Percentiles rank a stretch among this genome's conserved stretches.
Conservation (phyloP, 495 filamentous ascomycete genomes). For the Xylaria cubensis region DNA sequence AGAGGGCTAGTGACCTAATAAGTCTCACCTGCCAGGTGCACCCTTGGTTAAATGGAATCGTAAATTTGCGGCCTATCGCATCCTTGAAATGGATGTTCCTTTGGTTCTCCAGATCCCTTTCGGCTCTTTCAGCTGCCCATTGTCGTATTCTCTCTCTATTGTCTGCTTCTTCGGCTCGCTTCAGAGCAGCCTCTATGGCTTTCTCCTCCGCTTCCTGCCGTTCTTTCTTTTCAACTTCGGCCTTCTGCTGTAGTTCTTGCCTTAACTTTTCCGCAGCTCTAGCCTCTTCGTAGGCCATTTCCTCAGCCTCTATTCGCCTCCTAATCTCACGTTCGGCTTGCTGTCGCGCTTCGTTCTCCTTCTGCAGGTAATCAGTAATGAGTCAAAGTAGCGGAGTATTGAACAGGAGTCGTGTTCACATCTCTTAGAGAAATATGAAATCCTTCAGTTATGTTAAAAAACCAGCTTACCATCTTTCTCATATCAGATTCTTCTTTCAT, state of each 20-base stretch:
- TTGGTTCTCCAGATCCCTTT: slow-evolving; percentile 34
- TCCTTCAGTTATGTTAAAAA: background rate
- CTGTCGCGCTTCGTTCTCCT: slow-evolving; percentile 13
- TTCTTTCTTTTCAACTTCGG: slow-evolving; percentile 35
- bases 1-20: background rate
- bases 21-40: slow-evolving; percentile 63
- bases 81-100: slow-evolving; percentile 67
- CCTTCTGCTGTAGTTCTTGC: slow-evolving; percentile 26
- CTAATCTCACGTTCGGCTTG: slow-evolving; percentile 50
- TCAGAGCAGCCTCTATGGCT: background rate
- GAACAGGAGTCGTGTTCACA: background rate
- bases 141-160: slow-evolving; percentile 3
- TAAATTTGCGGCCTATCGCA: slow-evolving; percentile 67
- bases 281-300: slow-evolving; percentile 10
- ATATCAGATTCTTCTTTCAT: slow-evolving; percentile 12
- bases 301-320: slow-evolving; percentile 30
- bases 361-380: slow-evolving; percentile 12
- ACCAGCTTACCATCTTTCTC: slow-evolving; percentile 14
- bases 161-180: background rate
- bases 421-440: background rate
- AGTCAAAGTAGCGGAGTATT: background rate
- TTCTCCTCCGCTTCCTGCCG: slow-evolving; percentile 42
- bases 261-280: slow-evolving; percentile 7
- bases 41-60: slow-evolving; percentile 65
- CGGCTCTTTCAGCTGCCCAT: slow-evolving; percentile 15